phyloP scores from a whole-genome alignment of 306 rosid genomes.

The Gillenia trifoliata region DNA sequence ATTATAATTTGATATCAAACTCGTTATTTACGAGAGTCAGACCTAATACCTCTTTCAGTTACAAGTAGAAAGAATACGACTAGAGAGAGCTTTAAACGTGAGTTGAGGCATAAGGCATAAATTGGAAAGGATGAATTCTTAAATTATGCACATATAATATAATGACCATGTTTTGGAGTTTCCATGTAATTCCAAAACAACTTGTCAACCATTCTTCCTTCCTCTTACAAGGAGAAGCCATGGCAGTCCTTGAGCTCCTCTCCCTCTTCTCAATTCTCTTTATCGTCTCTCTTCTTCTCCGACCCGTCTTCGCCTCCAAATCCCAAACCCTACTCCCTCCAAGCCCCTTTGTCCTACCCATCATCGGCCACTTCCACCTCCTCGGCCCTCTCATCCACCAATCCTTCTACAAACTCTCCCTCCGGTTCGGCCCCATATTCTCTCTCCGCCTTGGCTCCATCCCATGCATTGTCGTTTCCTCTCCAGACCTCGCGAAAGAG shows the following conservation, averaged over 20 bases:
- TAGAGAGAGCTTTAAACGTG: too few relatives aligned
- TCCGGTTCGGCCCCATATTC: constrained; percentile 36
- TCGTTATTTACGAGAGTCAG: too few relatives aligned
- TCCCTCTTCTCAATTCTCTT: not conserved
- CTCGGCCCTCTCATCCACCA: constrained; percentile 32
- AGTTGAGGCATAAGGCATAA: too few relatives aligned
- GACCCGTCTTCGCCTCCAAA: not conserved
- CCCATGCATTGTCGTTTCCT: constrained; percentile 18
- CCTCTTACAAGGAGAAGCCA: not conserved
- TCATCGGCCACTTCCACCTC: constrained; percentile 13
- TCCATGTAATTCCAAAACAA: too few relatives aligned
- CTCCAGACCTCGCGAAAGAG: constrained; percentile 33
- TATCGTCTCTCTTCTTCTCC: not conserved
- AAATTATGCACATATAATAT: too few relatives aligned
- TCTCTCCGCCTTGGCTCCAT: constrained; percentile 31
- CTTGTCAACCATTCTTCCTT: not conserved
- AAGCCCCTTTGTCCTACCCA: constrained; percentile 26
- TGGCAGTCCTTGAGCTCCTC: not conserved
- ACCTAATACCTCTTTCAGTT: too few relatives aligned
- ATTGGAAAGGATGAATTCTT: too few relatives aligned
- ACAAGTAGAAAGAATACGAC: too few relatives aligned
- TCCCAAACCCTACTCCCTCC: constrained; percentile 29
- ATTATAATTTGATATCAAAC: too few relatives aligned
- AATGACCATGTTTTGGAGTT: too few relatives aligned
- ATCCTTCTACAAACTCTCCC: constrained; percentile 25